Conservation (phyloP, 768 basidiomycete species). For the Leccinum aurantiacum region DNA sequence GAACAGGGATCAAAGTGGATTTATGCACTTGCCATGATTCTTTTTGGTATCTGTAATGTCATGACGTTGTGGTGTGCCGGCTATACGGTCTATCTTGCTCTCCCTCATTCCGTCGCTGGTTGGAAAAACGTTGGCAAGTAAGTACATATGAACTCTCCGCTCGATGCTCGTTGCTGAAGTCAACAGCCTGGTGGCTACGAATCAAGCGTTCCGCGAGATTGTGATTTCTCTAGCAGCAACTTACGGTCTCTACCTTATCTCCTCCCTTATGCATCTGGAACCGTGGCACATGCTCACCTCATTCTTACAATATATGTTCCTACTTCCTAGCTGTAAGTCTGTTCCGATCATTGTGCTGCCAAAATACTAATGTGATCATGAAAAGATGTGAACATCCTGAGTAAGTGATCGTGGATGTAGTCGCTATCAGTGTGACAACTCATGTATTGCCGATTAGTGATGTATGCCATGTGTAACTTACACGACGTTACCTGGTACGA, state of each 20-base stretch:
- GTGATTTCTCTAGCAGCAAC: conserved; percentile 76
- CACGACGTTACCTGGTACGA: conserved; percentile 80
- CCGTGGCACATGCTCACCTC: conserved; percentile 98
- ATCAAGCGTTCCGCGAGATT: conserved; percentile 78
- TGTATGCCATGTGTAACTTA: conserved; percentile 92
- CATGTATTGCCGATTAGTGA: conserved; percentile 47
- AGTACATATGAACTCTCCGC: conserved; percentile 24
- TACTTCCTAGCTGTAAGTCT: conserved; percentile 69
- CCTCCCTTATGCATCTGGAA: conserved; percentile 86
- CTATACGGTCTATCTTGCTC: conserved; percentile 85
- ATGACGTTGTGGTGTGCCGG: conserved; percentile 88
- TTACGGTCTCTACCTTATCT: conserved; percentile 82
- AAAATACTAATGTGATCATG: conserved; percentile 9
- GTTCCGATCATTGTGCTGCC: neutral
- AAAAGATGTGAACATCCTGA: conserved; percentile 77
- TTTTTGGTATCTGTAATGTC: conserved; percentile 76
- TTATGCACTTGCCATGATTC: conserved; percentile 70
- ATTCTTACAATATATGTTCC: conserved; percentile 89
- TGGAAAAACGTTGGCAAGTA: conserved; percentile 77
- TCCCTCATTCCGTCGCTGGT: conserved; percentile 69
- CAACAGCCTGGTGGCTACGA: conserved; percentile 57
- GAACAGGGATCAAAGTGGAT: conserved; percentile 80
- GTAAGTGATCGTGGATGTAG: conserved; percentile 33
- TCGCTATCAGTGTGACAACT: neutral
- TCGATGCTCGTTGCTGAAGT: conserved; percentile 26